Evolutionary conservation across 768 basidiomycete genomes (phyloP), one percentile per base, ranked within the genome.

Genomic region (Antrodiella citrinella): DNA sequence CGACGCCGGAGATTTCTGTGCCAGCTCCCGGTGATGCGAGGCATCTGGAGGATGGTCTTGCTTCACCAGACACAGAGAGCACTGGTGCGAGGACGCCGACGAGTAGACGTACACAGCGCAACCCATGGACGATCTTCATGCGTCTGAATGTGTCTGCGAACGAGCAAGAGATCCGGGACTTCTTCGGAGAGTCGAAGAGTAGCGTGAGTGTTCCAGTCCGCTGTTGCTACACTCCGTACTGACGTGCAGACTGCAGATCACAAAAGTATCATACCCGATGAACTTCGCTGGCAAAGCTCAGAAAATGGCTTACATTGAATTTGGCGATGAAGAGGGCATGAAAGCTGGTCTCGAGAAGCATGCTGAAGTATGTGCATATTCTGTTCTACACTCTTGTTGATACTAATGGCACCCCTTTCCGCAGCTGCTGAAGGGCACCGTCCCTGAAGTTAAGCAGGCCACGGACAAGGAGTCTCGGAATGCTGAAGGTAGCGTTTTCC

Each of bases 71-170:
- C 39, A 64, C 78, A 22, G 82, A 81, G 48, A 57, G 73, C 69
- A 79, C 79, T 25, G 86, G 86, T 7, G 68, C 72, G 20, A 76
- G 87, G 49, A 91, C 90, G 22, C 90, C 90, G 18, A 86, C 81
- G 48, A 75, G 75, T 26, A 73, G 74, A 44, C 76, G 79, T 50
- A 76, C 78, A 0, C 69, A 76, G 23, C 74, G 86, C 38, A 80
- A 87, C 64, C 88, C 90, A 4, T 90, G 84, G 83, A 93, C 91
- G 5, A 75, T 92, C 47, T 92, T 89, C 66, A 80, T 93, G 75
- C 80, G 84, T 54, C 73, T 84, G 68, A 66, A 70, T 3, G 57
- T 70, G 5, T 62, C 74, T 11, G 71, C 77, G 4, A 75, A 65
- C 9, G 91, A 93, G 56, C 56, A 65, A 0, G 87, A 91, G 44